Base-by-base conservation (phyloP, 2,329 filamentous ascomycete genomes). In the Ophiostoma angusticollis region DNA sequence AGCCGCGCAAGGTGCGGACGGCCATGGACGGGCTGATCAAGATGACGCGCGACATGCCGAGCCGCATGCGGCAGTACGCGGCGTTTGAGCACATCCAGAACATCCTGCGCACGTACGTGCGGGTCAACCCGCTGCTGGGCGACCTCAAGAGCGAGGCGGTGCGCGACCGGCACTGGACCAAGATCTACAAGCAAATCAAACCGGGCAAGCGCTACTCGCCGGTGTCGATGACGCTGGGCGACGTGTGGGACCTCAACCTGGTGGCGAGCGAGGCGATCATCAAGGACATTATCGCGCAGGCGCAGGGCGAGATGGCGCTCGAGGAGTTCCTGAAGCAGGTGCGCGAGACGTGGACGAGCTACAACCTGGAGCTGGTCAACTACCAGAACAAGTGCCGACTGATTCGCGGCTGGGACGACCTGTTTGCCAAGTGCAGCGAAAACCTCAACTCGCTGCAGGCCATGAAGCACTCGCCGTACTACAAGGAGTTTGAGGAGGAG, bases 21-120 rank as follows among this genome's bases (percentile, higher is more conserved):
- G 83, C 84, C 45, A 79, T 99, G 36, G 89, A 98, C 54, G 80
- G 81, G 34, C 72, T 96, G 38, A 84, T 96, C 58, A 94, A 94
- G 66, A 93, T 93, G 73, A 96, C 87, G 25, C 96, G 94, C 63
- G 89, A 96, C 46, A 96, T 98, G 91, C 91, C 93, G 0, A 94
- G 86, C 60, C 80, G 91, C 43, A 96, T 98, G 89, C 80, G 93
- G 44, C 93, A 98, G 55, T 99, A 99, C 58, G 89, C 93, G 50
- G 93, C 93, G n/a, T 99, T 98, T 56, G 93, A 98, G 59, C 89
- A 98, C 54, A 86, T 98, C 28, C 93, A 98, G 57, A 85, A 77
- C 47, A 83, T 93, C 22, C 73, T 98, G 29, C 82, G 86, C 31
- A 80, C 87, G 45, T 72, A 93, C 35, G 70, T 95, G 47, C 96